Conservation (phyloP, 2,329 filamentous ascomycete species). For the Ophiostoma angusticollis region DNA sequence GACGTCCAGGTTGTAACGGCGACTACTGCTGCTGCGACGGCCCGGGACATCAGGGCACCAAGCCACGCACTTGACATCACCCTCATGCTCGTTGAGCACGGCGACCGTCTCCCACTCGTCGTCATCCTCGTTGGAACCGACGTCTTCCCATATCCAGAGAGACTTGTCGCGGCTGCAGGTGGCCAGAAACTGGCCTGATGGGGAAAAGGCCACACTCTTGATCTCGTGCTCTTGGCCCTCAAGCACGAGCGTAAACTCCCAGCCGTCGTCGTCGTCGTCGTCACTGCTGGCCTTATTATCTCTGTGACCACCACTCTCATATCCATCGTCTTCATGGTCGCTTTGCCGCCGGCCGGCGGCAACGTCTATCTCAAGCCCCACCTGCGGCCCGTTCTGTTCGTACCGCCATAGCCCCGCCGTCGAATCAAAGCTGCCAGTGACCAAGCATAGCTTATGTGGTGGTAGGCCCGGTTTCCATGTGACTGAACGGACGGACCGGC, state of each 20-base stretch:
- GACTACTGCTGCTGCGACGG: constrained; percentile 19
- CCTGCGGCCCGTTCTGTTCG: constrained; percentile 37
- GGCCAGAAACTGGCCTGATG: constrained; percentile 65
- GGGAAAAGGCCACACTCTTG: constrained; percentile 63
- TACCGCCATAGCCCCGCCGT: constrained; percentile 76
- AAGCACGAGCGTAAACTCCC: constrained; percentile 82
- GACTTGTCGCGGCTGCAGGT: constrained; percentile 88
- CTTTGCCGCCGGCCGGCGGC: constrained; percentile 5
- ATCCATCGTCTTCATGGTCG: constrained; percentile 16
- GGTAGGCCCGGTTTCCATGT: constrained; percentile 72
- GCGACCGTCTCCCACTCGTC: constrained; percentile 97
- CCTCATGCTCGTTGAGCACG: constrained; percentile 85
- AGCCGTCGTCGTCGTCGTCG: constrained; percentile 61
- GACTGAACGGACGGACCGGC: constrained; percentile 71
- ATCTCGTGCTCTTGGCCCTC: constrained; percentile 95
- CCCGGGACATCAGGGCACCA: constrained; percentile 68
- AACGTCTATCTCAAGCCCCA: constrained; percentile 27
- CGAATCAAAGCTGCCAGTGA: constrained; percentile 87
- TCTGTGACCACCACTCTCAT: no score
- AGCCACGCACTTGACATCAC: constrained; percentile 84
- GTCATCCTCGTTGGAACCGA: constrained; percentile 57
- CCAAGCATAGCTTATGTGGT: constrained; percentile 57
- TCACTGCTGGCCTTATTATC: no score
- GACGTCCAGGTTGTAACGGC: constrained; percentile 48
- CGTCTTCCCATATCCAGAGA: constrained; percentile 98